Conservation (phyloP, 805 yeast species). For the Wickerhamomyces rabaulensis region DNA sequence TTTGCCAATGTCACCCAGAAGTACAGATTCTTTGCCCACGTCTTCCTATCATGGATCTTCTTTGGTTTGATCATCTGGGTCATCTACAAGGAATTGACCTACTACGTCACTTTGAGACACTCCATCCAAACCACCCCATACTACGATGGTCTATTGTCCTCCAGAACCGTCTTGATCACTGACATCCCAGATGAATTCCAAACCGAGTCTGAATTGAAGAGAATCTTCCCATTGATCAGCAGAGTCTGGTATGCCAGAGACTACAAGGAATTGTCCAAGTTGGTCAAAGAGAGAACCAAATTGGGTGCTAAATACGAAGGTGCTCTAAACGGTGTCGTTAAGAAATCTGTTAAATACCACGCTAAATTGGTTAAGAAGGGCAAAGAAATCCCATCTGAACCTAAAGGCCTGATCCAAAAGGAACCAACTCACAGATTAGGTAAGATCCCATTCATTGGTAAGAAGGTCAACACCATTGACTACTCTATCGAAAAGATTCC, state of each 20-base stretch:
- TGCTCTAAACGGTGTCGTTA: slow-evolving; percentile 54
- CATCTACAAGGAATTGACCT: slow-evolving; percentile 70
- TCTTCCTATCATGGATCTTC: slow-evolving; percentile 68
- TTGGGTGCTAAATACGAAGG: slow-evolving; percentile 58
- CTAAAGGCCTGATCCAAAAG: slow-evolving; percentile 68
- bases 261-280: slow-evolving; percentile 48
- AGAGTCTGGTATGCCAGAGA: slow-evolving; percentile 63
- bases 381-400: slow-evolving; percentile 46
- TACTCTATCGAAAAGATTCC: slow-evolving; percentile 64
- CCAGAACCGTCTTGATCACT: slow-evolving; percentile 69
- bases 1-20: slow-evolving; percentile 58
- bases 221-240: slow-evolving; percentile 58
- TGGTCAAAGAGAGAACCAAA: slow-evolving; percentile 59
- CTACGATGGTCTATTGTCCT: slow-evolving; percentile 62
- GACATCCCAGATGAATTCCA: slow-evolving; percentile 45
- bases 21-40: slow-evolving; percentile 68
- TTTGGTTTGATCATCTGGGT: slow-evolving; percentile 62
- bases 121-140: slow-evolving; percentile 68
- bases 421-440: slow-evolving; percentile 79
- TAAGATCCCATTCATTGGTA: slow-evolving; percentile 58
- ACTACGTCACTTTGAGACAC: slow-evolving; percentile 68
- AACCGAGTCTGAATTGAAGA: slow-evolving; percentile 45
- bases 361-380: slow-evolving; percentile 54
- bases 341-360: slow-evolving; percentile 53
- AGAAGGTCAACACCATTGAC: slow-evolving; percentile 80